A percentile compares a stretch with the other conserved stretches of the same genome.
Conservation (phyloP, 225 moss, liverwort and hornwort species). For the Polytrichum commune region DNA sequence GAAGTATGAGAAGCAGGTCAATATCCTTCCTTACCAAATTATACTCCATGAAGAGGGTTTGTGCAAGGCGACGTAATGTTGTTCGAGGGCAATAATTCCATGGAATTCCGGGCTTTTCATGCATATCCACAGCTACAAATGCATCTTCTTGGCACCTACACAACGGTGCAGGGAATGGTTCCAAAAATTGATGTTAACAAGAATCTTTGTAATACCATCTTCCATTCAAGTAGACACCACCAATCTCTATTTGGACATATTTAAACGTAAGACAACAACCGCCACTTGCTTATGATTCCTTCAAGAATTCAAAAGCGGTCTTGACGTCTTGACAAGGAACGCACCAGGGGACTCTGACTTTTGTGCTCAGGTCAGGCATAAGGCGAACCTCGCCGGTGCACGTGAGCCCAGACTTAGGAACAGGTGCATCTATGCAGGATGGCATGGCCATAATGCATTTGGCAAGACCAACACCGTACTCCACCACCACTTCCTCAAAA, state of each 20-base stretch:
- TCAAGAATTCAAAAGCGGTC: neutral
- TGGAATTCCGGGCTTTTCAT: constrained; percentile 68
- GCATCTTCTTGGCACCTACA: constrained; percentile 47
- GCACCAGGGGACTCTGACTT: constrained; percentile 61
- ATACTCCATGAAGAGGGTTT: constrained; percentile 58
- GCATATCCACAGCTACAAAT: constrained; percentile 66
- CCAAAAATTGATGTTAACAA: neutral
- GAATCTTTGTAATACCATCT: neutral
- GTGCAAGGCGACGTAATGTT: constrained; percentile 64
- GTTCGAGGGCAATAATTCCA: constrained; percentile 81
- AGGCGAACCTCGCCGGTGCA: constrained; percentile 66
- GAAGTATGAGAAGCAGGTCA: neutral
- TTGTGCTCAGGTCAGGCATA: constrained; percentile 70
- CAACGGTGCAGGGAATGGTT: neutral
- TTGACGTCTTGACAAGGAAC: neutral
- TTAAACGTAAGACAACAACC: no score
- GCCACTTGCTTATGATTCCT: constrained; percentile 5
- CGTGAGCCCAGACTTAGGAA: constrained; percentile 40
- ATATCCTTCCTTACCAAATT: constrained; percentile 44
- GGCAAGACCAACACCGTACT: constrained; percentile 49
- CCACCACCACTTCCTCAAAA: constrained; percentile 52
- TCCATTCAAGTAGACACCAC: neutral
- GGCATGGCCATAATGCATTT: constrained; percentile 45
- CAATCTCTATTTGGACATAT: no score
- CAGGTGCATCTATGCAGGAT: constrained; percentile 36